Evolutionary conservation across 345 rosid species (phyloP), one percentile per base, ranked within the genome.

Genomic region (Eutrema yunnanense): DNA sequence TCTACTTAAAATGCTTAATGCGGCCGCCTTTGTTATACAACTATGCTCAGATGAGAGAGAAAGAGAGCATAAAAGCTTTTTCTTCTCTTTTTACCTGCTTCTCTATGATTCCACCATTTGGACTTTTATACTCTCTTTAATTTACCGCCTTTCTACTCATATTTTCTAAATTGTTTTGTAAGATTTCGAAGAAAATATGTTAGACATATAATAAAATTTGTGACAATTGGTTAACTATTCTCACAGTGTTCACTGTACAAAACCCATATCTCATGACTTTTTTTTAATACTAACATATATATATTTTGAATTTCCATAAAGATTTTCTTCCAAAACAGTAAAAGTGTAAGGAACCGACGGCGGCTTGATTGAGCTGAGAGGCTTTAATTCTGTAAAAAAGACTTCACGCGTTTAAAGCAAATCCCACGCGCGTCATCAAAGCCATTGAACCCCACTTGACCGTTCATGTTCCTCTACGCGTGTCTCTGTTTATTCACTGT

Each of bases 321-420:
- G 22, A 1, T 19, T n/a, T n/a, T n/a, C n/a, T n/a, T n/a, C n/a
- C n/a, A n/a, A n/a, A 19, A 19, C 48, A 38, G 76, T 36, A 71
- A 56, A 26, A 53, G 47, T 71, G 52, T 61, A 16, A 10, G 8
- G 11, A 32, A 72, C 9, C 11, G 22, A 53, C 70, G 62, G 76
- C 76, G 62, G 76, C 76, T 65, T 41, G 51, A 48, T 26, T 48
- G 36, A n/a, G n/a, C n/a, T n/a, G n/a, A n/a, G 40, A 73, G 71
- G 71, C 71, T 30, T 6, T 54, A 14, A 16, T 3, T 40, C n/a
- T 58, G 10, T 27, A 32, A 13, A 63, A 1, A 38, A 44, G 44
- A 73, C 48, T 64, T 65, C 72, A 73, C 78, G 78, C 44, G 60
- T 73, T 65, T 47, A 73, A 58, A 73, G 78, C 53, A 65, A 57